Evolutionary conservation across 257 asterid species (phyloP).

Genomic region (Rhazya stricta): DNA sequence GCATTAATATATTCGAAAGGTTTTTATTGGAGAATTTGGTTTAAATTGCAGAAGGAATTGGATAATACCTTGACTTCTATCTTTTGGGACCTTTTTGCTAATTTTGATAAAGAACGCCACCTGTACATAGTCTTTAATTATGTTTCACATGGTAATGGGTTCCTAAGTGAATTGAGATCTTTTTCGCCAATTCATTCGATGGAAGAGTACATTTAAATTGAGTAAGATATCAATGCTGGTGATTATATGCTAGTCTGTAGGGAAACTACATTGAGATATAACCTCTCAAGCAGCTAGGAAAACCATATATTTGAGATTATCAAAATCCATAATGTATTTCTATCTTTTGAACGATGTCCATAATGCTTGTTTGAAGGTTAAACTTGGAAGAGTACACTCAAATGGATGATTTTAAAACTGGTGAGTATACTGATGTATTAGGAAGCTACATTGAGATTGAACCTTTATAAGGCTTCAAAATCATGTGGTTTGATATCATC

Average conservation of each 20-base stretch:
- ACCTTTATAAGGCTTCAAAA: background rate
- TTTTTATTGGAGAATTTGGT: background rate
- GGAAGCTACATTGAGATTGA: background rate
- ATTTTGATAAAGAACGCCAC: background rate
- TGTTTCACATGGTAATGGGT: background rate
- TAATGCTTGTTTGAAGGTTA: background rate
- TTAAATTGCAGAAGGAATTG: background rate
- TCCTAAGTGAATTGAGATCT: background rate
- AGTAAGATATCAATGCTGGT: background rate
- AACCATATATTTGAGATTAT: background rate
- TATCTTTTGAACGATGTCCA: background rate
- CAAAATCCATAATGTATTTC: background rate
- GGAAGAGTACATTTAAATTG: background rate
- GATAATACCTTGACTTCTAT: background rate
- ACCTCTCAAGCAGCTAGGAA: background rate
- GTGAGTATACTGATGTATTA: background rate
- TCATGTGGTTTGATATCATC: background rate
- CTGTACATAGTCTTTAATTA: background rate
- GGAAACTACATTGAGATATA: background rate
- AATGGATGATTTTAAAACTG: background rate
- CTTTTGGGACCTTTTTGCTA: background rate
- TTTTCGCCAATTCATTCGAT: background rate
- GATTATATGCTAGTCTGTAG: background rate
- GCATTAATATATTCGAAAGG: background rate
- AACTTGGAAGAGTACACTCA: background rate